These are phyloP conservation scores for Beauveria pseudobassiana DNA, from an alignment of 2,329 filamentous ascomycete species.

Conservation along the genomic window DNA sequence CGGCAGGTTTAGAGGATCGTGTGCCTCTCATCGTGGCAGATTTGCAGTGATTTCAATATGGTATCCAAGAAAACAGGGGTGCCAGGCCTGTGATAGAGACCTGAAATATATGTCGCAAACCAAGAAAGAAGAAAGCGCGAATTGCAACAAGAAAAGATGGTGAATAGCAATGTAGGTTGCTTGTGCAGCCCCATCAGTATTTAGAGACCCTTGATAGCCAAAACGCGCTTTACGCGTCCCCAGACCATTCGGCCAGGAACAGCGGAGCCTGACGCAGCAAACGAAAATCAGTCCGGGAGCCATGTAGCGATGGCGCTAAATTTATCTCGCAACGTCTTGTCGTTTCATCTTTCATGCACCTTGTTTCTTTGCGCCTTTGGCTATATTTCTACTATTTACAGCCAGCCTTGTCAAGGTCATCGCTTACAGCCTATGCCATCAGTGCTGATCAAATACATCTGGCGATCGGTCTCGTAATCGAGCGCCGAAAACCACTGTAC, in stretches of 20 bases:
- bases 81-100: too few species aligned
- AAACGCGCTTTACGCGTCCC: slow-evolving; percentile 11
- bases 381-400: not conserved
- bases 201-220: not conserved
- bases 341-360: not conserved
- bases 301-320: slow-evolving; percentile 2
- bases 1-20: slow-evolving; percentile 33
- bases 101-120: too few species aligned
- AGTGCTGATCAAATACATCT: not conserved
- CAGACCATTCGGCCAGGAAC: not conserved
- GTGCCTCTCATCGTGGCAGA: slow-evolving; percentile 39
- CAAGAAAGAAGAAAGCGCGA: not conserved
- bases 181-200: not conserved
- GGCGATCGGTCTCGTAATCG: not conserved
- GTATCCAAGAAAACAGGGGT: not conserved
- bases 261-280: not conserved
- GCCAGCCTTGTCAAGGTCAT: not conserved
- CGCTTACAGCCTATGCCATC: not conserved
- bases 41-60: not conserved
- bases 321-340: not conserved
- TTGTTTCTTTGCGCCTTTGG: not conserved
- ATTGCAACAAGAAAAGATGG: not conserved
- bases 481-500: not conserved
- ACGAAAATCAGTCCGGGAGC: not conserved
- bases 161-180: not conserved